A percentile compares a stretch with the other conserved stretches of the same genome.
These are phyloP conservation scores for Rosa hybrid DNA, from an alignment of 331 rosid genomes.

Conservation along the genomic window DNA sequence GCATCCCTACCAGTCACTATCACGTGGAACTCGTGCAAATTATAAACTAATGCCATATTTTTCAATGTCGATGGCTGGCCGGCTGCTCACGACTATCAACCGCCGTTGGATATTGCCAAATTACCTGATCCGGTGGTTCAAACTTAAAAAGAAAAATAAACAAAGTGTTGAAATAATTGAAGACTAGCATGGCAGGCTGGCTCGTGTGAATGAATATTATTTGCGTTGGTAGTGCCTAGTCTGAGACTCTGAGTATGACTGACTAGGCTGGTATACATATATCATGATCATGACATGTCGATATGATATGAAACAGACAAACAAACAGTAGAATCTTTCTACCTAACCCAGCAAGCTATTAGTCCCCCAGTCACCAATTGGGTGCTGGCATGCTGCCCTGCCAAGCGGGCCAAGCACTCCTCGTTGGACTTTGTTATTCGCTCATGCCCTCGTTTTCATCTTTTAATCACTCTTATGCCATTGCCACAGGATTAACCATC, in stretches of 20 bases:
- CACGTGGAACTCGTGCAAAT: background rate
- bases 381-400: background rate
- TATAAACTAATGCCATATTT: background rate
- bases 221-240: no score
- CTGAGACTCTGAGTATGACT: no score
- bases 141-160: no score
- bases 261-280: no score
- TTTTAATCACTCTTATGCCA: conserved; percentile 3
- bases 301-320: background rate
- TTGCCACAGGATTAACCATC: background rate
- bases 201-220: no score
- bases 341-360: background rate
- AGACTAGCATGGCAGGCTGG: no score
- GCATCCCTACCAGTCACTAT: no score
- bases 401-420: background rate
- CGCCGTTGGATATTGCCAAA: no score
- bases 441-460: background rate
- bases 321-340: background rate
- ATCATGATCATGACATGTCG: no score
- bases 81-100: background rate
- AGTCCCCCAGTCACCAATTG: background rate
- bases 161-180: no score
- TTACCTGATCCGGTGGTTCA: background rate
- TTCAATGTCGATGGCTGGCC: background rate
- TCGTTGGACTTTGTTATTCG: background rate